These are phyloP conservation scores for Vanrija sp. DNA, from an alignment of 1,284 basidiomycete species.

Conservation along the genomic window DNA sequence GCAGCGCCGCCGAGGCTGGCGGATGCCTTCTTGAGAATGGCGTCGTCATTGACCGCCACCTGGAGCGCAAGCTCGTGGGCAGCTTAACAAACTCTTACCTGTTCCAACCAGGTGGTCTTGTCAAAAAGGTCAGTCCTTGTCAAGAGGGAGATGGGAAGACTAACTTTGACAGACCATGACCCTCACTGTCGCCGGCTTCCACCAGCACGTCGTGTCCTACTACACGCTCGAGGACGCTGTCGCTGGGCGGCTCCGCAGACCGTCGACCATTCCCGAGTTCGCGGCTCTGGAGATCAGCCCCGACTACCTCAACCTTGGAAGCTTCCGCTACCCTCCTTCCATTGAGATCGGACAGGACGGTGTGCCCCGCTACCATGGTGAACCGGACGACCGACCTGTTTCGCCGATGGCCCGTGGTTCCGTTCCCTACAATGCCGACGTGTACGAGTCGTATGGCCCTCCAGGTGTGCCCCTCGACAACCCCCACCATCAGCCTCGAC, in stretches of 20 bases:
- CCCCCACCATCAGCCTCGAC: slow-evolving; percentile 9
- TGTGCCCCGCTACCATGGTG: slow-evolving; percentile 62
- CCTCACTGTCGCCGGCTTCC: slow-evolving; percentile 73
- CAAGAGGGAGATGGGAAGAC: neutral
- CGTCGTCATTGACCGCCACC: slow-evolving; percentile 17
- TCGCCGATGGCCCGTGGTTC: slow-evolving; percentile 6
- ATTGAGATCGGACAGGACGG: slow-evolving; percentile 80
- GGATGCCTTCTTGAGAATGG: slow-evolving; percentile 21
- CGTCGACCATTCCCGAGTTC: slow-evolving; percentile 83
- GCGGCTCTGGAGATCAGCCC: slow-evolving; percentile 78
- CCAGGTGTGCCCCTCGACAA: slow-evolving; percentile 1
- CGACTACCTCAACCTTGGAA: slow-evolving; percentile 82
- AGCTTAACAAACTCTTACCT: slow-evolving; percentile 86
- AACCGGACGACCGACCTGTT: slow-evolving; percentile 17
- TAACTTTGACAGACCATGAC: slow-evolving; percentile 72
- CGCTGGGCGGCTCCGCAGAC: slow-evolving; percentile 76
- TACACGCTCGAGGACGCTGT: slow-evolving; percentile 91
- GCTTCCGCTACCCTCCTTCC: slow-evolving; percentile 84
- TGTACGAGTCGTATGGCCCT: slow-evolving; percentile 13
- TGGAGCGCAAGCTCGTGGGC: slow-evolving; percentile 74
- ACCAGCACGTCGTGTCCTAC: slow-evolving; percentile 94
- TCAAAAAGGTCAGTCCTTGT: slow-evolving; percentile 74
- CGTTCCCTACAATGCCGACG: slow-evolving; percentile 7
- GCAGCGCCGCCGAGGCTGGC: slow-evolving; percentile 18
- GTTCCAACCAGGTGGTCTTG: slow-evolving; percentile 83